These are phyloP conservation scores for Sclerotinia nivalis DNA, from an alignment of 2,329 filamentous ascomycete genomes.

Conservation along the genomic window DNA sequence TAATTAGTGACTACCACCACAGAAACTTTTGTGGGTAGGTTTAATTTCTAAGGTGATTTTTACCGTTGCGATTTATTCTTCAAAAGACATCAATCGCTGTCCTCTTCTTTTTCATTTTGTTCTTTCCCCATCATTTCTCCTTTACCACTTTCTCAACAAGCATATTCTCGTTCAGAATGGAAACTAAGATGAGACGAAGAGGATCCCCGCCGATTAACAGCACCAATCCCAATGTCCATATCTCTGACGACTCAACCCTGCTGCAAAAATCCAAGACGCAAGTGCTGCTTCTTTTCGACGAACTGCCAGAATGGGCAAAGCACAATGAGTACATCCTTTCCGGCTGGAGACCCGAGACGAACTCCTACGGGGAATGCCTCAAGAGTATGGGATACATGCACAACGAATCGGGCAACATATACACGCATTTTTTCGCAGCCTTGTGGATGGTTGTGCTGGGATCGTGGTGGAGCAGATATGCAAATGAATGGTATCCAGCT, in stretches of 20 bases:
- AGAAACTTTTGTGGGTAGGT: too few relatives aligned
- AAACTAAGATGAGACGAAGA: background rate
- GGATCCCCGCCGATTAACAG: background rate
- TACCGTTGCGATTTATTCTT: too few relatives aligned
- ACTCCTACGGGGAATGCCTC: background rate
- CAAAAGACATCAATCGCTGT: background rate
- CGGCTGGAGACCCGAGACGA: background rate
- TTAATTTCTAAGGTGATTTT: too few relatives aligned
- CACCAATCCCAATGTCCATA: background rate
- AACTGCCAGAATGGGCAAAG: background rate
- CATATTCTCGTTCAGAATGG: background rate
- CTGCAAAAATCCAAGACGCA: background rate
- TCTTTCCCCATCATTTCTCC: background rate
- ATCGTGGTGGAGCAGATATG: background rate
- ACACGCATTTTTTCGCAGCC: background rate
- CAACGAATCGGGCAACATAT: background rate
- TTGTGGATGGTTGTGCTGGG: background rate
- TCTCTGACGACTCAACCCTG: background rate
- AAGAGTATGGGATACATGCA: background rate
- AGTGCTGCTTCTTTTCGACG: background rate
- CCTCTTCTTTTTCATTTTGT: background rate
- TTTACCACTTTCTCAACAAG: background rate
- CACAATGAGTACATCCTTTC: background rate
- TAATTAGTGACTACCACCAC: too few relatives aligned
- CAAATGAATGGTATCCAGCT: background rate